Percentiles rank a stretch among this genome's conserved stretches.
Evolutionary conservation across 345 rosid genomes (phyloP).

Genomic region (Sonneratia alba): DNA sequence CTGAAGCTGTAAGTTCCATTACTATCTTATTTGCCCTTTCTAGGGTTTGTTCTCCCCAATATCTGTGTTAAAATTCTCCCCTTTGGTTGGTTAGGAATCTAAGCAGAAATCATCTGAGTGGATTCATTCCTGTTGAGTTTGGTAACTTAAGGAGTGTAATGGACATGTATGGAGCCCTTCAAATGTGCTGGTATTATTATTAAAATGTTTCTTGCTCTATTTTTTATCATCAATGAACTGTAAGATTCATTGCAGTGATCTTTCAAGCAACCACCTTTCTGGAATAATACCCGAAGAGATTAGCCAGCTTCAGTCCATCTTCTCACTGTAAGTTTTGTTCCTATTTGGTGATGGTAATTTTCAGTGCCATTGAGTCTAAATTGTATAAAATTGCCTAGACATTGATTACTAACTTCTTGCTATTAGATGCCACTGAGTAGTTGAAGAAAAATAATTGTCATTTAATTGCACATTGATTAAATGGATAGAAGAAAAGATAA

Average conservation of each 20-base stretch:
- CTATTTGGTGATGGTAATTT: too few species aligned
- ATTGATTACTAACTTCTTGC: background rate
- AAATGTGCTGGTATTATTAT: background rate
- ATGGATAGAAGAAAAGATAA: background rate
- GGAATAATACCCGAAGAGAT: conserved; percentile 81
- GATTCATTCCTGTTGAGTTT: conserved; percentile 74
- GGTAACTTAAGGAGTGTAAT: conserved; percentile 78
- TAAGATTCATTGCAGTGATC: conserved; percentile 44
- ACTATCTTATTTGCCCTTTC: background rate
- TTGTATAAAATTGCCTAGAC: background rate
- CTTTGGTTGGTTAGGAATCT: conserved; percentile 46
- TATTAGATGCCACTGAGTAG: background rate
- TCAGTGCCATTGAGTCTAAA: too few species aligned
- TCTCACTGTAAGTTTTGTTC: conserved; percentile 45
- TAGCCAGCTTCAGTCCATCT: conserved; percentile 59
- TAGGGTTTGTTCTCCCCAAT: background rate
- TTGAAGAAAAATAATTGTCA: background rate
- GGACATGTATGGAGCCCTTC: conserved; percentile 50
- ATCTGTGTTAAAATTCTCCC: background rate
- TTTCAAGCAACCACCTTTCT: conserved; percentile 71
- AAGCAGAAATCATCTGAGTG: conserved; percentile 64
- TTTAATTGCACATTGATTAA: background rate
- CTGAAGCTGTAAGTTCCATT: conserved; percentile 61
- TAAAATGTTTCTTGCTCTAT: background rate
- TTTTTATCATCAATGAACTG: background rate